phyloP scores from a whole-genome alignment of 108 stramenopile genomes.

The Hondaea fermentalgiana region DNA sequence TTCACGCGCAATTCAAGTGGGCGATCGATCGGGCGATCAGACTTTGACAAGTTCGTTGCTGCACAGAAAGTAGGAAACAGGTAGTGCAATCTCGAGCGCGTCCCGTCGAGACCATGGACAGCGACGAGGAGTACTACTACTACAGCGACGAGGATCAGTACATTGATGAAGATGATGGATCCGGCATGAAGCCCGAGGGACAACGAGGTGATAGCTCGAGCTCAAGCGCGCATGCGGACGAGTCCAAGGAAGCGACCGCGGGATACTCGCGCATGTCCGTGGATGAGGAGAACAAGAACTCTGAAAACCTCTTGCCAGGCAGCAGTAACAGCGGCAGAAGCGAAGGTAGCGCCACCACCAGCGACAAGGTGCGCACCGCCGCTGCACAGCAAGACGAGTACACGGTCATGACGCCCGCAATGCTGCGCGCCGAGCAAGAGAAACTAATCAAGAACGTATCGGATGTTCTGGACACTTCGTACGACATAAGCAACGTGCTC shows the following conservation, averaged over 20 bases:
- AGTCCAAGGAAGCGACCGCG: not conserved
- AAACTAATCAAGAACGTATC: slow-evolving; percentile 57
- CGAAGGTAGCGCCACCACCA: slow-evolving; percentile 30
- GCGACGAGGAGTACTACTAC: slow-evolving; percentile 42
- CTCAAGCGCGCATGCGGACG: too few relatives aligned
- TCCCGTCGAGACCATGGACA: not conserved
- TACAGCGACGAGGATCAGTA: slow-evolving; percentile 45
- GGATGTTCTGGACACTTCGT: slow-evolving; percentile 70
- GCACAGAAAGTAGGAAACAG: too few relatives aligned
- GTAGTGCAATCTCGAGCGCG: too few relatives aligned
- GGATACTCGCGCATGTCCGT: not conserved
- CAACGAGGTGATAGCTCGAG: too few relatives aligned
- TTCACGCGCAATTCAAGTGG: too few relatives aligned
- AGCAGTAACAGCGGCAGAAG: not conserved
- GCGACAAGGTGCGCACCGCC: not conserved
- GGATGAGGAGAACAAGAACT: not conserved
- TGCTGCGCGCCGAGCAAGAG: slow-evolving; percentile 36
- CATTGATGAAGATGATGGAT: slow-evolving; percentile 20
- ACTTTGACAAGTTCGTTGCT: too few relatives aligned
- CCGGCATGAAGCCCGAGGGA: not conserved
- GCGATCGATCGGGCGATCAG: too few relatives aligned
- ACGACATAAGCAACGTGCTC: slow-evolving; percentile 66
- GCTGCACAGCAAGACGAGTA: slow-evolving; percentile 23
- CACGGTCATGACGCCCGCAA: slow-evolving; percentile 26
- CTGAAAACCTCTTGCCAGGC: not conserved